Conservation (phyloP, 2,329 filamentous ascomycete species). For the Phoma sp. region DNA sequence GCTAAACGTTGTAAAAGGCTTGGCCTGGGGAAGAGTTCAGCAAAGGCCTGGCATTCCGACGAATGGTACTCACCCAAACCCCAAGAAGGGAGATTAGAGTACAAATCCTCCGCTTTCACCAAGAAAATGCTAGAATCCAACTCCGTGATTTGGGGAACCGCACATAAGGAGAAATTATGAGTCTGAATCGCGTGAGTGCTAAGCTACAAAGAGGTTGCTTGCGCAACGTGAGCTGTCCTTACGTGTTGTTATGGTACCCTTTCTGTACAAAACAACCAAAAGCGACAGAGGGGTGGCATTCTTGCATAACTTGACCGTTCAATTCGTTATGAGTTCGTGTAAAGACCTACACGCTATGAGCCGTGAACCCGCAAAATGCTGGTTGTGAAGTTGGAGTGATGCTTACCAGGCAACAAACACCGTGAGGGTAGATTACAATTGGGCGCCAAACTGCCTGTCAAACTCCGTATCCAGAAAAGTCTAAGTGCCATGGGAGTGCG, state of each 20-base stretch:
- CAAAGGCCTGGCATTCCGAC: constrained; percentile 2
- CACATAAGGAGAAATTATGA: constrained; percentile 1
- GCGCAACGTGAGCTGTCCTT: constrained; percentile 6
- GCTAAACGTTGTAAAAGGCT: constrained; percentile 10
- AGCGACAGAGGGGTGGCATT: constrained; percentile 6
- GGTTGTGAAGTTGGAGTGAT: constrained; percentile 1
- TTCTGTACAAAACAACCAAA: constrained; percentile 3
- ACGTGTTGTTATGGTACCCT: constrained; percentile 1
- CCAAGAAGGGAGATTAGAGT: constrained; percentile 5
- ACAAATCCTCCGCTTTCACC: background rate
- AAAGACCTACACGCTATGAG: constrained; percentile 12
- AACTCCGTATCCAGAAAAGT: background rate
- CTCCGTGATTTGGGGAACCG: background rate
- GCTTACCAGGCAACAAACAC: constrained; percentile 5
- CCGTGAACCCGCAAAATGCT: constrained; percentile 9
- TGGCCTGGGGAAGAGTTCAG: constrained; percentile 5
- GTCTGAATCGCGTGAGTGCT: constrained; percentile 8
- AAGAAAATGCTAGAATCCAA: constrained; percentile 3
- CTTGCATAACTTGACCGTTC: constrained; percentile 2
- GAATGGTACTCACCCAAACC: constrained; percentile 5
- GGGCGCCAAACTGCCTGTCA: background rate
- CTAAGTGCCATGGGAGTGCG: background rate
- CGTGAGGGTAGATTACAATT: background rate
- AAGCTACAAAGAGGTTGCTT: background rate
- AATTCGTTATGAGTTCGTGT: constrained; percentile 2